Evolutionary conservation across 208 protist genomes (phyloP).

Genomic region (Leishmania tropica): DNA sequence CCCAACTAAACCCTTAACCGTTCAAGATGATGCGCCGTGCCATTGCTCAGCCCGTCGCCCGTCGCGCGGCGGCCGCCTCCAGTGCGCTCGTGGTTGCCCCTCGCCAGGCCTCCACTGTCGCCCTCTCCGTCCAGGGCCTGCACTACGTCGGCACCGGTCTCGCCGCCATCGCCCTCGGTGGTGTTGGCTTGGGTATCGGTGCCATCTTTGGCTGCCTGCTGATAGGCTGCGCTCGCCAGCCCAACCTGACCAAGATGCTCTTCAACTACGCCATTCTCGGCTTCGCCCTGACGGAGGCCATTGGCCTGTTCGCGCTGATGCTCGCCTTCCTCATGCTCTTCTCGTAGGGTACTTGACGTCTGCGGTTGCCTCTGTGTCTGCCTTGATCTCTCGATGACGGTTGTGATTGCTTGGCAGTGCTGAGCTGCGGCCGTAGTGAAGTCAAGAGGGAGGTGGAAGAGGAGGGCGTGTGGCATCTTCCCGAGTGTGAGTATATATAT

Average conservation of each 20-base stretch:
- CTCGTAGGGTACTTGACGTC: constrained; percentile 50
- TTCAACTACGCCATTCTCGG: constrained; percentile 88
- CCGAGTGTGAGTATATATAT: background rate
- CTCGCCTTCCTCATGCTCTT: constrained; percentile 90
- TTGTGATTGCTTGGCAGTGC: background rate
- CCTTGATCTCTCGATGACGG: background rate
- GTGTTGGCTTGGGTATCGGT: constrained; percentile 71
- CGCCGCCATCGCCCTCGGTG: constrained; percentile 72
- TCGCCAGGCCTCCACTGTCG: constrained; percentile 64
- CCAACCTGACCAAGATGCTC: constrained; percentile 78
- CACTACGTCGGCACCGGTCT: constrained; percentile 83
- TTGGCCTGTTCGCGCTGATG: constrained; percentile 87
- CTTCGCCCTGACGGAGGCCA: constrained; percentile 86
- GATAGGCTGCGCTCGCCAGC: constrained; percentile 74
- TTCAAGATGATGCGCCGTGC: constrained; percentile 70
- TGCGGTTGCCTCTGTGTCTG: background rate
- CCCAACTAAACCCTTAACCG: background rate
- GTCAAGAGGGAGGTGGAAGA: background rate
- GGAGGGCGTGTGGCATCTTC: background rate
- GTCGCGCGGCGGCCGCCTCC: constrained; percentile 36
- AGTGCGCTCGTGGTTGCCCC: constrained; percentile 41
- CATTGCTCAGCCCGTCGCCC: constrained; percentile 41
- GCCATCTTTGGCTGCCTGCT: constrained; percentile 77
- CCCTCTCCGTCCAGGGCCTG: constrained; percentile 72
- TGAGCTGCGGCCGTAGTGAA: background rate